Evolutionary conservation across 2,329 filamentous ascomycete species (phyloP).

Genomic region (Ophiostoma tasmaniense): DNA sequence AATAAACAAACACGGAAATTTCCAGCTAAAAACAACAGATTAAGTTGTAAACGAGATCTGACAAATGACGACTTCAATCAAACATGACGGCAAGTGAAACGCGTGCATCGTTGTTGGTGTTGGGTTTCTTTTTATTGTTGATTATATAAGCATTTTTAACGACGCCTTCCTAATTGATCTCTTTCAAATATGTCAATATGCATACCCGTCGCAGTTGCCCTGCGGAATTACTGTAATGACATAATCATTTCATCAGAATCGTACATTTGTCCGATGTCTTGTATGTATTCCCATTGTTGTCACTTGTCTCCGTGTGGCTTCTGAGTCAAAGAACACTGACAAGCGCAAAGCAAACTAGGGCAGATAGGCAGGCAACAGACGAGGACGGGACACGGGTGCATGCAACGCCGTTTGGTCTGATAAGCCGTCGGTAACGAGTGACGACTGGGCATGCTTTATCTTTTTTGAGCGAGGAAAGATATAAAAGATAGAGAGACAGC

Average conservation of each 20-base stretch:
- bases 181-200: too few relatives aligned
- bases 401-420: not conserved
- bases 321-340: not conserved
- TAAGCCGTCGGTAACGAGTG: not conserved
- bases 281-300: too few relatives aligned
- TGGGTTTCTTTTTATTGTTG: not conserved
- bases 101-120: not conserved
- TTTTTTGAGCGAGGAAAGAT: not conserved
- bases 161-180: not conserved
- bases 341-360: not conserved
- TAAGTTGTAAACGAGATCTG: not conserved
- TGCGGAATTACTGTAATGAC: not conserved
- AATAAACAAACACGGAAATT: not conserved
- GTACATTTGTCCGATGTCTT: too few relatives aligned
- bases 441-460: too few relatives aligned
- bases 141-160: not conserved
- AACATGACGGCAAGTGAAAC: not conserved
- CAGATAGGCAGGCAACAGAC: not conserved
- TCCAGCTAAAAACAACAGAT: not conserved
- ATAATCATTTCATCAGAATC: too few relatives aligned
- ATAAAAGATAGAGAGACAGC: not conserved
- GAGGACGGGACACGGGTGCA: not conserved
- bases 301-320: not conserved
- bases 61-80: not conserved
- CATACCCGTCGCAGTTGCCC: not conserved